Evolutionary conservation across 345 rosid species (phyloP).

Genomic region (Gossypium turneri): DNA sequence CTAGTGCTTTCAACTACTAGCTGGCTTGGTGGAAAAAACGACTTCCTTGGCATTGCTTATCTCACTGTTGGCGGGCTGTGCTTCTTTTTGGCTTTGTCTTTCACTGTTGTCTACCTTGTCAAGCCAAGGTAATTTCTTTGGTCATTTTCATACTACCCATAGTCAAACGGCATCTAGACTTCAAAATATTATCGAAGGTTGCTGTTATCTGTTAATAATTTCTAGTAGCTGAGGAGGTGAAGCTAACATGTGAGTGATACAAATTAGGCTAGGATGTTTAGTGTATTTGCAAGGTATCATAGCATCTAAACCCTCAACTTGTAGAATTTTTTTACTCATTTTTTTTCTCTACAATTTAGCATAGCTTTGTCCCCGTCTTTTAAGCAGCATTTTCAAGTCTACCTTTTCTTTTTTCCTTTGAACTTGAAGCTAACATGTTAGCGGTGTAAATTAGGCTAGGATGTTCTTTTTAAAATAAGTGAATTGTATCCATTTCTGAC

Average conservation of each 20-base stretch:
- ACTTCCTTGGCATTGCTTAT: constrained; percentile 96
- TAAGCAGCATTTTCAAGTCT: background rate
- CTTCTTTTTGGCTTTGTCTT: constrained; percentile 77
- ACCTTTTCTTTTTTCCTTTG: background rate
- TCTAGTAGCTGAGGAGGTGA: background rate
- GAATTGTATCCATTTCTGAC: background rate
- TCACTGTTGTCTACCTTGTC: constrained; percentile 75
- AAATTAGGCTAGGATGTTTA: background rate
- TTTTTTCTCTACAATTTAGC: too few relatives aligned
- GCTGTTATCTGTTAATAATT: background rate
- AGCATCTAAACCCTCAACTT: background rate
- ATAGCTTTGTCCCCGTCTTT: too few relatives aligned
- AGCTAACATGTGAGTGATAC: background rate
- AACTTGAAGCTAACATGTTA: background rate
- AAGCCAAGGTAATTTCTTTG: constrained; percentile 70
- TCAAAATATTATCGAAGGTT: background rate
- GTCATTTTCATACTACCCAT: background rate
- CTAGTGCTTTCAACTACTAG: constrained; percentile 94
- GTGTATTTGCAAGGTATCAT: background rate
- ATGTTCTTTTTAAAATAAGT: too few relatives aligned
- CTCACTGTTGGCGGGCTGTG: constrained; percentile 86
- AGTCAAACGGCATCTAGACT: background rate
- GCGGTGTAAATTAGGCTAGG: too few relatives aligned
- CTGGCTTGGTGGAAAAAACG: constrained; percentile 99
- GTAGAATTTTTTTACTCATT: background rate